Evolutionary conservation across 2,329 filamentous ascomycete species (phyloP).

Genomic region (Lizonia empirigonia): DNA sequence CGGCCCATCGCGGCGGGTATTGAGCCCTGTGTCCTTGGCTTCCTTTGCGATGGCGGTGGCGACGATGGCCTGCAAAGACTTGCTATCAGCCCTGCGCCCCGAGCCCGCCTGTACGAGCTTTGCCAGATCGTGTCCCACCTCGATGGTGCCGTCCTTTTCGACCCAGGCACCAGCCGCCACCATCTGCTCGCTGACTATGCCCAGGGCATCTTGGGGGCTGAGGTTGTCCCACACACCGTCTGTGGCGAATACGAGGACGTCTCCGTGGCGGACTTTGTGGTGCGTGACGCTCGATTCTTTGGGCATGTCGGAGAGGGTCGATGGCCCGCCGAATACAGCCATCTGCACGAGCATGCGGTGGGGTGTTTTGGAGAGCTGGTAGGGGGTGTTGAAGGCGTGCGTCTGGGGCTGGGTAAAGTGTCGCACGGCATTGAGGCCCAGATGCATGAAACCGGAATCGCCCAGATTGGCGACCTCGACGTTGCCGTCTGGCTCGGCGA

Average conservation of each 20-base stretch:
- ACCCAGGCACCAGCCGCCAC: constrained; percentile 75
- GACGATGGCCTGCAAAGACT: constrained; percentile 75
- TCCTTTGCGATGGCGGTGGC: constrained; percentile 79
- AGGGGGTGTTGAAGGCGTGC: constrained; percentile 97
- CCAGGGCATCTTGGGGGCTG: constrained; percentile 85
- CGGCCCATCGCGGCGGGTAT: constrained; percentile 82
- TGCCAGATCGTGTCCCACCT: constrained; percentile 65
- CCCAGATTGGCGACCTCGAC: constrained; percentile 92
- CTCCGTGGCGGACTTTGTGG: constrained; percentile 81
- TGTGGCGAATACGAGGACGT: constrained; percentile 90
- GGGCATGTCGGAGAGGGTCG: constrained; percentile 80
- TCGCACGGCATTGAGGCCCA: constrained; percentile 84
- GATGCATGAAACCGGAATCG: constrained; percentile 89
- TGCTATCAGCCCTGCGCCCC: constrained; percentile 47
- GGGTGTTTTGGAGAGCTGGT: constrained; percentile 88
- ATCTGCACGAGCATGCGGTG: constrained; percentile 78
- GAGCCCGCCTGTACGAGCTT: constrained; percentile 59
- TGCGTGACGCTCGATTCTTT: constrained; percentile 80
- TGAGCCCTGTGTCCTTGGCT: constrained; percentile 83
- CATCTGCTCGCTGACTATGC: constrained; percentile 80
- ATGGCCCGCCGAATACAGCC: constrained; percentile 73
- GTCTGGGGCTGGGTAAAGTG: constrained; percentile 85
- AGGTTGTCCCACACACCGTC: constrained; percentile 97
- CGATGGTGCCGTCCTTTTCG: constrained; percentile 53
- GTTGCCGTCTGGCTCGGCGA: constrained; percentile 72